Evolutionary conservation across 331 rosid species (phyloP).

Genomic region (Acacia concinna): DNA sequence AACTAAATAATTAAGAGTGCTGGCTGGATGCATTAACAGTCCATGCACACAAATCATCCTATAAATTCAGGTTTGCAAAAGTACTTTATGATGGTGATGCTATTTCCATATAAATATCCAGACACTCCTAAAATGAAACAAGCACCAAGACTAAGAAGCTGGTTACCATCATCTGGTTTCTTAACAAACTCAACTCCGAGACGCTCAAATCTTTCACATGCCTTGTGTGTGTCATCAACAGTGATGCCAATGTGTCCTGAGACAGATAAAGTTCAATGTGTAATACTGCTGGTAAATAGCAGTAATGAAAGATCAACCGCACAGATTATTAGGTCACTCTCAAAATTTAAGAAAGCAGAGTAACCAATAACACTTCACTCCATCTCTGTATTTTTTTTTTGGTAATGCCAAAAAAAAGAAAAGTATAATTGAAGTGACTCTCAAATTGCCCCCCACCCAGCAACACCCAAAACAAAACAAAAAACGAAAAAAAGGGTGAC

Average conservation of each 20-base stretch:
- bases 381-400: not conserved
- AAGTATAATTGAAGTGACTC: no score
- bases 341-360: slow-evolving; percentile 7
- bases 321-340: not conserved
- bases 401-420: not conserved
- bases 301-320: not conserved
- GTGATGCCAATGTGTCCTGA: slow-evolving; percentile 94
- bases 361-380: slow-evolving; percentile 7
- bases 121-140: not conserved
- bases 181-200: slow-evolving; percentile 89
- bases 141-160: slow-evolving; percentile 8
- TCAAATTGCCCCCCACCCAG: no score
- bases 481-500: no score
- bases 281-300: not conserved
- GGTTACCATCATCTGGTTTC: slow-evolving; percentile 82
- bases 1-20: not conserved
- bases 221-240: slow-evolving; percentile 90
- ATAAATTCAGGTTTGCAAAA: not conserved
- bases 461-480: no score
- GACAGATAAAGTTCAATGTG: not conserved
- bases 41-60: not conserved
- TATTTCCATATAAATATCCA: not conserved
- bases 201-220: slow-evolving; percentile 87
- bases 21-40: not conserved
- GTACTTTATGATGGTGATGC: not conserved